Conservation (phyloP, 2,329 filamentous ascomycete species). For the Ampelomyces quisqualis region DNA sequence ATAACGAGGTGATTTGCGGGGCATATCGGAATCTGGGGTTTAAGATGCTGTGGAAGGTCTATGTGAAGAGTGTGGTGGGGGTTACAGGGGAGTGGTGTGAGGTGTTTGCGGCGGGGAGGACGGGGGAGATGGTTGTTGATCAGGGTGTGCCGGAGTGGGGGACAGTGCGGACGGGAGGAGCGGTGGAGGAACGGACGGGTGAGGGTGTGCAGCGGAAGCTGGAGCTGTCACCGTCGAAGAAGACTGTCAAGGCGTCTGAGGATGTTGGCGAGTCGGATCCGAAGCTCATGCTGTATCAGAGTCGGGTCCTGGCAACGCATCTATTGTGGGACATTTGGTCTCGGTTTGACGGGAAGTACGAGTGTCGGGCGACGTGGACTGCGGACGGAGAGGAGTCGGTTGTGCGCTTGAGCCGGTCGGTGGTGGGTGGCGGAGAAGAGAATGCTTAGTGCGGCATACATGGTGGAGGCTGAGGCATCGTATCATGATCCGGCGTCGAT, state of each 20-base stretch:
- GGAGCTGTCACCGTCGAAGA: neutral
- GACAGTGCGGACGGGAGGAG: slow-evolving; percentile 3
- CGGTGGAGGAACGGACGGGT: neutral
- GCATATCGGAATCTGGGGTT: slow-evolving; percentile 19
- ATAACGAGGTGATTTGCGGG: slow-evolving; percentile 12
- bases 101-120: slow-evolving; percentile 8
- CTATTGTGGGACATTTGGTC: slow-evolving; percentile 14
- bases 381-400: slow-evolving; percentile 6
- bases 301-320: slow-evolving; percentile 11
- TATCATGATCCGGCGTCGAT: too few species aligned
- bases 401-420: slow-evolving; percentile 8
- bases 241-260: neutral
- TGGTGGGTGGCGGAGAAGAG: slow-evolving; percentile 7
- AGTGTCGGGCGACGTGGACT: slow-evolving; percentile 16
- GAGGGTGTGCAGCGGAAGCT: neutral
- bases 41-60: slow-evolving; percentile 13
- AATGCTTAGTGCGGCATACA: slow-evolving; percentile 1
- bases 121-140: slow-evolving; percentile 5
- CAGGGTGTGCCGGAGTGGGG: slow-evolving; percentile 11
- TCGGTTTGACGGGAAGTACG: slow-evolving; percentile 7
- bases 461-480: neutral
- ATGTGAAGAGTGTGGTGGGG: slow-evolving; percentile 10
- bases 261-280: slow-evolving; percentile 4
- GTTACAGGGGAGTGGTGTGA: slow-evolving; percentile 18
- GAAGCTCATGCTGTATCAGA: slow-evolving; percentile 16